Evolutionary conservation across 2,329 filamentous ascomycete species (phyloP).

Genomic region (Diaporthe humulicola): DNA sequence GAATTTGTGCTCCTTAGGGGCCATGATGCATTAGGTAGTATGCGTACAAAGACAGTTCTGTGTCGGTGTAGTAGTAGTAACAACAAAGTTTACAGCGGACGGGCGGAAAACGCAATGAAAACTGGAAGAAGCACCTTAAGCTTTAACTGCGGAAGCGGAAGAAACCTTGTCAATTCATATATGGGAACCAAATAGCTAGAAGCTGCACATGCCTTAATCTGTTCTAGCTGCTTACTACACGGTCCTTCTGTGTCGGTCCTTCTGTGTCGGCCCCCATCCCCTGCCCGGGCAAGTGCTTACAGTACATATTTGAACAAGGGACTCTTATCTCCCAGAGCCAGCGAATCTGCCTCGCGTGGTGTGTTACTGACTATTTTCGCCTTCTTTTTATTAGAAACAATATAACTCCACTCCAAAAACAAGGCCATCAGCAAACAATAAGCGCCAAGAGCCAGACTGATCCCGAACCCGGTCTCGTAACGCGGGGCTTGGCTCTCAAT

Average conservation of each 20-base stretch:
- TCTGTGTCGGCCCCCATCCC: conserved; percentile 30
- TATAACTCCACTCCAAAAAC: background rate
- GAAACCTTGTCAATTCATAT: background rate
- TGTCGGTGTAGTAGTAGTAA: background rate
- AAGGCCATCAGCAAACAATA: background rate
- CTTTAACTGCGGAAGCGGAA: background rate
- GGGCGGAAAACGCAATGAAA: background rate
- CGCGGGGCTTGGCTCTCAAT: background rate
- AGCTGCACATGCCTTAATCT: conserved; percentile 42
- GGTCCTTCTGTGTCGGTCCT: conserved; percentile 37
- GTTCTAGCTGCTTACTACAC: background rate
- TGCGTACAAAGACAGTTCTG: background rate
- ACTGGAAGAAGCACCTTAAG: background rate
- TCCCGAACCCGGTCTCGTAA: background rate
- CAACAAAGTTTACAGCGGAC: background rate
- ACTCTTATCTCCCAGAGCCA: conserved; percentile 1
- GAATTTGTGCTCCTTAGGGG: background rate
- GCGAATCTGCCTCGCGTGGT: background rate
- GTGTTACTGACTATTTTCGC: background rate
- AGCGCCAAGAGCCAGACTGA: background rate
- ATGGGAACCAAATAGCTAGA: background rate
- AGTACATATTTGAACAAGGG: conserved; percentile 25
- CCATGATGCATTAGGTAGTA: background rate
- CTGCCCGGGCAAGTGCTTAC: background rate
- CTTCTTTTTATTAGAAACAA: background rate